Conservation (phyloP, 2,329 filamentous ascomycete genomes). For the Claviceps arundinis region DNA sequence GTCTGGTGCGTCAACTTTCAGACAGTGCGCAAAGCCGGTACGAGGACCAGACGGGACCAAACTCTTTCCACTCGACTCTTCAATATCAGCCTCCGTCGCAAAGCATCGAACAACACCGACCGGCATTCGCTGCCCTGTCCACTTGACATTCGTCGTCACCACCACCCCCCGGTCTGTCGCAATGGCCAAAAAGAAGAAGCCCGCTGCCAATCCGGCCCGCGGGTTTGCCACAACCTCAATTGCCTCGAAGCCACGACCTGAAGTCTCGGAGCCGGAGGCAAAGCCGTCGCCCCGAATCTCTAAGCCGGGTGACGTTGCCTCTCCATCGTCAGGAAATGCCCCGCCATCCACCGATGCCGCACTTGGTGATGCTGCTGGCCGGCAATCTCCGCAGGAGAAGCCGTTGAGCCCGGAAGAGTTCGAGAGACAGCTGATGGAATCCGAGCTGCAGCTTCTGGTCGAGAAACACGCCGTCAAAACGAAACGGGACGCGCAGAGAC, state of each 20-base stretch:
- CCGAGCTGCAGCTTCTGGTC: constrained; percentile 77
- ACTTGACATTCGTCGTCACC: background rate
- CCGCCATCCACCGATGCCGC: constrained; percentile 13
- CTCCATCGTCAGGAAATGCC: constrained; percentile 11
- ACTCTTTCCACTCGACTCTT: background rate
- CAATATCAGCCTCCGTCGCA: background rate
- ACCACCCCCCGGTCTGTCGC: constrained; percentile 2
- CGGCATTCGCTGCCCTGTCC: background rate
- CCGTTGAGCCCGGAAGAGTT: constrained; percentile 74
- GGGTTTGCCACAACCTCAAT: constrained; percentile 91
- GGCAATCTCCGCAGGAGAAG: constrained; percentile 19
- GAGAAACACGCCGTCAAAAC: constrained; percentile 73
- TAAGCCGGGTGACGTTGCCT: constrained; percentile 14
- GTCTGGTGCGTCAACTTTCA: too few species aligned
- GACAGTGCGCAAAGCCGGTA: background rate
- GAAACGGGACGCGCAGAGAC: constrained; percentile 64
- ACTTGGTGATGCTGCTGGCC: constrained; percentile 2
- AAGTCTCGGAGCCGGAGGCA: constrained; percentile 30
- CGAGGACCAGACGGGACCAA: background rate
- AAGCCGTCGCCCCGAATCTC: constrained; percentile 12
- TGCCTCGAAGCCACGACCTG: constrained; percentile 65
- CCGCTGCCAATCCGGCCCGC: constrained; percentile 71
- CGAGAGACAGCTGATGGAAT: constrained; percentile 75
- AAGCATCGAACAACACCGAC: background rate
- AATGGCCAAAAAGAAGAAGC: constrained; percentile 93